Percentiles rank a stretch among this genome's conserved stretches.
Conservation (phyloP, 768 basidiomycete species). For the Exsudoporus frostii region DNA sequence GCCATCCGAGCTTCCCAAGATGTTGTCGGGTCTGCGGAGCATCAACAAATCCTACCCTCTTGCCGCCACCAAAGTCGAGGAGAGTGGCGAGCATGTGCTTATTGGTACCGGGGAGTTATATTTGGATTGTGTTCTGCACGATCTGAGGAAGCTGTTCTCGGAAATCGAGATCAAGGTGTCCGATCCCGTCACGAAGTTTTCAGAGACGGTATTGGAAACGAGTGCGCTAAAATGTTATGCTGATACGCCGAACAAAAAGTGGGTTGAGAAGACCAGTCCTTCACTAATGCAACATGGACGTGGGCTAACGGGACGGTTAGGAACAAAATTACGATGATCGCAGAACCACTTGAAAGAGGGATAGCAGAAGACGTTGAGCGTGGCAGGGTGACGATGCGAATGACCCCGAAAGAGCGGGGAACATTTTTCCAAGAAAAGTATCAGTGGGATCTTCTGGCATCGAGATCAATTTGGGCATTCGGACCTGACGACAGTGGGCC, state of each 20-base stretch:
- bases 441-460: slow-evolving; percentile 96
- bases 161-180: slow-evolving; percentile 99
- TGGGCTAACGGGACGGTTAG: slow-evolving; percentile 40
- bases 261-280: slow-evolving; percentile 27
- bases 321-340: slow-evolving; percentile 98
- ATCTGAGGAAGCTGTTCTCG: slow-evolving; percentile 85
- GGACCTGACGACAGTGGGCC: slow-evolving; percentile 95
- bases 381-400: slow-evolving; percentile 89
- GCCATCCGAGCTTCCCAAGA: slow-evolving; percentile 97
- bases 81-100: slow-evolving; percentile 95
- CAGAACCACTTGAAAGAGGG: slow-evolving; percentile 93
- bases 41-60: slow-evolving; percentile 98
- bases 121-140: slow-evolving; percentile 96
- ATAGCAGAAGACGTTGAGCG: slow-evolving; percentile 96
- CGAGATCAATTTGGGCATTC: slow-evolving; percentile 99
- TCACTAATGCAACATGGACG: slow-evolving; percentile 5
- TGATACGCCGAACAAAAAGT: slow-evolving; percentile 99
- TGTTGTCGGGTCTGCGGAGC: slow-evolving; percentile 94
- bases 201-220: slow-evolving; percentile 97
- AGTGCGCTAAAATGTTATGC: slow-evolving; percentile 98
- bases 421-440: slow-evolving; percentile 96
- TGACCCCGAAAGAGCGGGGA: slow-evolving; percentile 93
- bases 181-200: slow-evolving; percentile 97
- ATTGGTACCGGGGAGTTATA: slow-evolving; percentile 97
- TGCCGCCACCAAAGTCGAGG: slow-evolving; percentile 93